These are phyloP conservation scores for Monascus ruber DNA, from an alignment of 2,329 filamentous ascomycete species.

Conservation along the genomic window DNA sequence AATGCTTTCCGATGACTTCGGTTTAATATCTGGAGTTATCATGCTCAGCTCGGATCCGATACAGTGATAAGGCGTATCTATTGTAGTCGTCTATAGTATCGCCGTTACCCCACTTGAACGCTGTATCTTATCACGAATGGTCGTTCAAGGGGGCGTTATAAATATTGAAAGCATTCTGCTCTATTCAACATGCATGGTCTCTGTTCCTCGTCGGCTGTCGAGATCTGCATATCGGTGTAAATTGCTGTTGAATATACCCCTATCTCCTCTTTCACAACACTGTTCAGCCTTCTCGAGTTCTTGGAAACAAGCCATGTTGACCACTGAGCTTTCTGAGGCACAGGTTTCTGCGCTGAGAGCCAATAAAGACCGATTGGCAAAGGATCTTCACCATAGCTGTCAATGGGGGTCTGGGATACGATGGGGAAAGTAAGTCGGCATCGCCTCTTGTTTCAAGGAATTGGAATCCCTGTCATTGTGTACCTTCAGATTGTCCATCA, in stretches of 20 bases:
- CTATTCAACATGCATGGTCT: conserved; percentile 3
- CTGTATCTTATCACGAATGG: conserved; percentile 1
- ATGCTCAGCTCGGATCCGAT: too few relatives aligned
- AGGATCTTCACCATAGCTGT: conserved; percentile 54
- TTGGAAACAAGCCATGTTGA: conserved; percentile 20
- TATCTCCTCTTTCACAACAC: conserved; percentile 1
- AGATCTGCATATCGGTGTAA: conserved; percentile 1
- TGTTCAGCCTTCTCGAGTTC: conserved; percentile 7
- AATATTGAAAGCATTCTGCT: not conserved
- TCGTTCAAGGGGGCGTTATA: not conserved
- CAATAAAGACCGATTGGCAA: conserved; percentile 49
- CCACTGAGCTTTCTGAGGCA: conserved; percentile 37
- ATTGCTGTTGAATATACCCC: not conserved
- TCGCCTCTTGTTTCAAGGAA: not conserved
- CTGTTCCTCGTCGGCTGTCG: not conserved
- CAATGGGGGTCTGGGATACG: conserved; percentile 54
- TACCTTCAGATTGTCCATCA: too few relatives aligned
- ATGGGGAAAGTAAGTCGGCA: conserved; percentile 52
- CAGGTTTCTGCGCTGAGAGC: conserved; percentile 45
- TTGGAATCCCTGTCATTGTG: not conserved
- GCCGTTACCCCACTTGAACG: not conserved
- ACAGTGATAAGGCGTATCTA: too few relatives aligned
- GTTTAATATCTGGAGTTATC: too few relatives aligned
- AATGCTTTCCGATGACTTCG: too few relatives aligned
- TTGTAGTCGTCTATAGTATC: not conserved